A percentile compares a stretch with the other conserved stretches of the same genome.
phyloP scores from a whole-genome alignment of 2,329 filamentous ascomycete species.

The Alternaria infectoria region DNA sequence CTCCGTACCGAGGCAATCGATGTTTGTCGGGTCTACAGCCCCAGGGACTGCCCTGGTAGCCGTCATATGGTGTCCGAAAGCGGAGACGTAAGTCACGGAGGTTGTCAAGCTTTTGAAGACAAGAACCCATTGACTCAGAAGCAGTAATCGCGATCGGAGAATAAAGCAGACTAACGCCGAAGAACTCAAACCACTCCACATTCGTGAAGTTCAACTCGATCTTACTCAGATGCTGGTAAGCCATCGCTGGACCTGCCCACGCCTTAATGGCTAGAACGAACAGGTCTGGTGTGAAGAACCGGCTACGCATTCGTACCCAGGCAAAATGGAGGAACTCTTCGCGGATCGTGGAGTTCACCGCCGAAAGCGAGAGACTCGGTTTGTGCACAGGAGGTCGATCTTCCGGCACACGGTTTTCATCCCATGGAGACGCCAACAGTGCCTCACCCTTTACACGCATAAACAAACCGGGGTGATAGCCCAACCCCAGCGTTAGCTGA shows the following conservation, averaged over 20 bases:
- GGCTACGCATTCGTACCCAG: not conserved
- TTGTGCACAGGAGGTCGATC: not conserved
- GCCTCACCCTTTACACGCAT: not conserved
- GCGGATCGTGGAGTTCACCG: not conserved
- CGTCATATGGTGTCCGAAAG: not conserved
- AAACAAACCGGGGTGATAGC: not conserved
- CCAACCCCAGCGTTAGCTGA: not conserved
- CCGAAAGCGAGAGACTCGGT: not conserved
- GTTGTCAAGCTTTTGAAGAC: not conserved
- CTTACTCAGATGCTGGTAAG: not conserved
- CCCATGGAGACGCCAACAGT: not conserved
- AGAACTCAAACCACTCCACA: not conserved
- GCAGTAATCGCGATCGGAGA: too few species aligned
- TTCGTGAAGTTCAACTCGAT: not conserved
- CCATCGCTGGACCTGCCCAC: not conserved
- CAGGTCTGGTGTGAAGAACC: not conserved
- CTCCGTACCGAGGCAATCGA: not conserved
- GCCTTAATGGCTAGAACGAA: not conserved
- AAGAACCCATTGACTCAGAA: too few species aligned
- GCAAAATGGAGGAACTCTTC: not conserved
- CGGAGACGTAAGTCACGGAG: not conserved
- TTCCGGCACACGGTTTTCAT: not conserved
- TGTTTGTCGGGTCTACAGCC: not conserved
- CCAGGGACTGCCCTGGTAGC: not conserved
- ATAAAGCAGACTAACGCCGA: not conserved